Evolutionary conservation across 225 moss, liverwort and hornwort genomes (phyloP).

Genomic region (Thuidium tamariscinum): DNA sequence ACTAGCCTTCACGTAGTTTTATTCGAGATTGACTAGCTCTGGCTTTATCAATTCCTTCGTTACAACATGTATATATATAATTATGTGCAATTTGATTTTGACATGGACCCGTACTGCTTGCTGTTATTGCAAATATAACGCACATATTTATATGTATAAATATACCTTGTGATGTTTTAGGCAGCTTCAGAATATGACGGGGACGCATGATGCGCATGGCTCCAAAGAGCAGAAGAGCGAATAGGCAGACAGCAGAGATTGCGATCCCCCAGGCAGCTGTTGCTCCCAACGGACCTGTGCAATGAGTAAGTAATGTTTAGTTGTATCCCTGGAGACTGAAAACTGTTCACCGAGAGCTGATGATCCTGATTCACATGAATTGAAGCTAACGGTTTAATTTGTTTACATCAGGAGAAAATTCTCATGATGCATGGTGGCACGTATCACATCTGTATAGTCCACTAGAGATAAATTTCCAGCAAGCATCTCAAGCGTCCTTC

Average conservation of each 20-base stretch:
- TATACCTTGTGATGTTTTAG: constrained; percentile 44
- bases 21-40: not conserved
- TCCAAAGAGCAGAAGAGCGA: constrained; percentile 58
- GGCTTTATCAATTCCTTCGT: not conserved
- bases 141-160: no score
- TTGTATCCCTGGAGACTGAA: not conserved
- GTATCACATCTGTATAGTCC: not conserved
- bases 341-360: not conserved
- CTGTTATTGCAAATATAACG: not conserved
- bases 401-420: not conserved
- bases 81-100: not conserved
- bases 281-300: constrained; percentile 42
- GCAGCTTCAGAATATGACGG: constrained; percentile 38
- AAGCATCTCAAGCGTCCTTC: not conserved
- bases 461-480: not conserved
- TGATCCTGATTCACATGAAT: not conserved
- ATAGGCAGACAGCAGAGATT: constrained; percentile 60
- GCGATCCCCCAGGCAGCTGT: constrained; percentile 86
- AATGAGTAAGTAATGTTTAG: not conserved
- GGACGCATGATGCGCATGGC: constrained; percentile 51
- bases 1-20: not conserved
- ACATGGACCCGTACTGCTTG: not conserved
- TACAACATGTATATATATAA: not conserved
- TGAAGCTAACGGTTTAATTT: not conserved
- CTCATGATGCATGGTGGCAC: not conserved